phyloP scores from a whole-genome alignment of 306 rosid genomes.

The Pachyrhizus erosus region DNA sequence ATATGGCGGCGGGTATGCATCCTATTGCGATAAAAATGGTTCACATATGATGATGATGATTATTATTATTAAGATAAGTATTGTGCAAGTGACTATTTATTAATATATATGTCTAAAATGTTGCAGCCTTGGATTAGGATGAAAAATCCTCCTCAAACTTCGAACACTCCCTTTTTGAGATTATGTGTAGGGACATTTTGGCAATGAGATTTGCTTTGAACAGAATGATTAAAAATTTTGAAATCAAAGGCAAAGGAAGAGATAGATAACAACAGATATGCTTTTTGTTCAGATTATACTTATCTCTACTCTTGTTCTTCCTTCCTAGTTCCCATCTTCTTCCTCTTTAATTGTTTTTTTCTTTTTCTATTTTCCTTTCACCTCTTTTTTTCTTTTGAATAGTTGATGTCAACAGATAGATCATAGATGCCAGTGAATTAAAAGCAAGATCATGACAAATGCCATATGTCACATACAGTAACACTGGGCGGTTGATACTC shows the following conservation, averaged over 20 bases:
- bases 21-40: neutral
- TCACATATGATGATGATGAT: neutral
- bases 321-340: neutral
- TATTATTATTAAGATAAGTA: neutral
- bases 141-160: slow-evolving; percentile 38
- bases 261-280: slow-evolving; percentile 48
- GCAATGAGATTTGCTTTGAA: slow-evolving; percentile 30
- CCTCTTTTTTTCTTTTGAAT: slow-evolving; percentile 24
- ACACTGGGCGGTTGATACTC: neutral
- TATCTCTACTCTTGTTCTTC: slow-evolving; percentile 46
- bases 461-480: neutral
- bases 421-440: slow-evolving; percentile 22
- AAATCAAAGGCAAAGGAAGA: slow-evolving; percentile 42
- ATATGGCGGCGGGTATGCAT: neutral
- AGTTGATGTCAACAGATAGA: slow-evolving; percentile 39
- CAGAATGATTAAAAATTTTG: slow-evolving; percentile 51
- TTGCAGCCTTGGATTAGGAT: neutral
- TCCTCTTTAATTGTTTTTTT: neutral
- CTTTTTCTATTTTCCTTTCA: neutral
- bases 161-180: slow-evolving; percentile 13
- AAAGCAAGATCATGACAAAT: slow-evolving; percentile 24
- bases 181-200: slow-evolving; percentile 10
- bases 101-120: neutral
- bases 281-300: slow-evolving; percentile 52
- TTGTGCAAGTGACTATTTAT: neutral